A percentile compares a stretch with the other conserved stretches of the same genome.
phyloP scores from a whole-genome alignment of 257 asterid genomes.

The Lavandula angustifolia region DNA sequence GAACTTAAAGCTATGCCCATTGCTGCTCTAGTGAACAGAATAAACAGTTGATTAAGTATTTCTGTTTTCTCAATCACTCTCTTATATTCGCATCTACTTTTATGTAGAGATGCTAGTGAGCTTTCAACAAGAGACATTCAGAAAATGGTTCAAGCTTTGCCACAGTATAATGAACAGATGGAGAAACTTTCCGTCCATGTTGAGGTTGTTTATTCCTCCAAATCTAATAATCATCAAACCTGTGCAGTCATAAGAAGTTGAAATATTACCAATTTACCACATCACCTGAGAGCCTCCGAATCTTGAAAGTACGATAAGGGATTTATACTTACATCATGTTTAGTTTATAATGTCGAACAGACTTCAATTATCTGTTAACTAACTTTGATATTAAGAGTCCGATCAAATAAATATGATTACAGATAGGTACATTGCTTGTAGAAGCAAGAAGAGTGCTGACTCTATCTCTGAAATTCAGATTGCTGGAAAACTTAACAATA shows the following conservation, averaged over 20 bases:
- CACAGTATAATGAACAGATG: conserved; percentile 83
- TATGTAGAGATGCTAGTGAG: conserved; percentile 77
- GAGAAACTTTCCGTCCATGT: conserved; percentile 85
- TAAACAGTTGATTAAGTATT: conserved; percentile 2
- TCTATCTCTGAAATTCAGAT: conserved; percentile 52
- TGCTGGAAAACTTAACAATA: conserved; percentile 70
- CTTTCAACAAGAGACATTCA: conserved; percentile 84
- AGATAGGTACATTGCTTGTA: conserved; percentile 16
- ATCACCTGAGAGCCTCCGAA: conserved; percentile 9
- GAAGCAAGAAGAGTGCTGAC: conserved; percentile 26
- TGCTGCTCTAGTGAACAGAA: neutral
- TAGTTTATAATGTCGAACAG: neutral
- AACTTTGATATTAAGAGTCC: neutral
- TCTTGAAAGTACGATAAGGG: neutral
- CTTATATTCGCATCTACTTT: conserved; percentile 34
- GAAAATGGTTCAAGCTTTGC: conserved; percentile 95
- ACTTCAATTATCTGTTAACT: neutral
- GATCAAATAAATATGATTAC: conserved; percentile 9
- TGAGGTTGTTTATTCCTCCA: conserved; percentile 57
- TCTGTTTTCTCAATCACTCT: conserved; percentile 4
- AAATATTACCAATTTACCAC: conserved; percentile 10
- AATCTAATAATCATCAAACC: conserved; percentile 17
- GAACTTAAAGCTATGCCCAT: neutral
- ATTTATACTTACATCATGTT: too few species aligned
- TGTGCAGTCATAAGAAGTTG: conserved; percentile 18